A percentile compares a stretch with the other conserved stretches of the same genome.
Evolutionary conservation across 306 rosid species (phyloP).

Genomic region (Heteromeles arbutifolia): DNA sequence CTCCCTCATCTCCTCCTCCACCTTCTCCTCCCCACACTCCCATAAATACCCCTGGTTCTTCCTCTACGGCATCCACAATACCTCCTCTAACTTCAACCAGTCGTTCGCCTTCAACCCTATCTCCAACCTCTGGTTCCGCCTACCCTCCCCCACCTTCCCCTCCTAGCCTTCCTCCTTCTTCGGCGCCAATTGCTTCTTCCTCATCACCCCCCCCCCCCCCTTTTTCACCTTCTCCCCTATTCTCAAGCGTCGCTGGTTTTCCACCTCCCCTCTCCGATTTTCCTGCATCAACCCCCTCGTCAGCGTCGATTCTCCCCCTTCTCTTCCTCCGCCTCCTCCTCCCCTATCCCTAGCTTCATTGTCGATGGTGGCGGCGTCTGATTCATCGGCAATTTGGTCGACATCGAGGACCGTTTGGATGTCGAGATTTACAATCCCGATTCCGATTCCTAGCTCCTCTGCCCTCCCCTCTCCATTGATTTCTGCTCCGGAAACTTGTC

Average conservation of each 20-base stretch:
- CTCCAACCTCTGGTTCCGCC: conserved; percentile 54
- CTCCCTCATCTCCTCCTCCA: conserved; percentile 41
- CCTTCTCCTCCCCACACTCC: conserved; percentile 27
- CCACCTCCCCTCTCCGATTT: too few species aligned
- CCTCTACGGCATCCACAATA: conserved; percentile 76
- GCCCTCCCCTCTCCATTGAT: conserved; percentile 63
- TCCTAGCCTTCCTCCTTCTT: conserved; percentile 26
- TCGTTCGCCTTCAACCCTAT: conserved; percentile 75
- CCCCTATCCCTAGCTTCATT: conserved; percentile 24
- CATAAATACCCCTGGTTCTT: conserved; percentile 55
- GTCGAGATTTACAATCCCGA: conserved; percentile 60
- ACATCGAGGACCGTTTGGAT: conserved; percentile 69
- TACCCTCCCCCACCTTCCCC: conserved; percentile 36
- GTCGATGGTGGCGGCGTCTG: conserved; percentile 66
- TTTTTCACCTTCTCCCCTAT: too few species aligned
- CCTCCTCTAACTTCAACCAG: conserved; percentile 67
- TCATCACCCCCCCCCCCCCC: too few species aligned
- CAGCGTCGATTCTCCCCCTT: too few species aligned
- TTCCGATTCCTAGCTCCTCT: conserved; percentile 47
- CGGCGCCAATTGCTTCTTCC: too few species aligned
- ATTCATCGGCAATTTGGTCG: conserved; percentile 63
- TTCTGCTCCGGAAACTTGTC: conserved; percentile 70
- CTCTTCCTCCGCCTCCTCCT: neutral
- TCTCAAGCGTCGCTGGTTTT: fast-evolving
- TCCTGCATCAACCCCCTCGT: too few species aligned